Base-by-base conservation (phyloP, 352 stramenopile species). In the Salisapilia sapeloensis region DNA sequence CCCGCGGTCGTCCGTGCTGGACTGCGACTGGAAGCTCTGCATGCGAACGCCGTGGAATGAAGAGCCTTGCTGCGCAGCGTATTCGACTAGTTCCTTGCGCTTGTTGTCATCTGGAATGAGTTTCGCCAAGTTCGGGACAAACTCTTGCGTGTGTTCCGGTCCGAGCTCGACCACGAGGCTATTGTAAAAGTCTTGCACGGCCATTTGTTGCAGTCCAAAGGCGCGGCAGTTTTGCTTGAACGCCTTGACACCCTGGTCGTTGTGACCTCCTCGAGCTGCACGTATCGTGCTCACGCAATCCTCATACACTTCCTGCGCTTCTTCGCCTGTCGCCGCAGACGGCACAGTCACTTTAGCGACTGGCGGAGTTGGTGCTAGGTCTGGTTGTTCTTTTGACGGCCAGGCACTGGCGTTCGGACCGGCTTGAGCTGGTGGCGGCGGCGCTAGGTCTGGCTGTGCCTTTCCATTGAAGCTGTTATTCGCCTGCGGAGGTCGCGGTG, bases 201-300 rank as follows among this genome's bases (percentile, higher is more conserved):
- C 52, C 19, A 80, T 72, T 36, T 77, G 46, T 18, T 64, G 53
- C 3, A 76, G 46, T 0, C 64, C 64, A 33, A 58, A 80, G 25
- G 33, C 25, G 4, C 53, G 47, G 53, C 64, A 80, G 41, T 80
- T 77, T 35, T 67, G 46, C 44, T 77, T 77, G 37, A 81, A 81
- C 4, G 48, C 34, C 38, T 66, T 63, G 6, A 77, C 65, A 11
- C 55, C 60, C 7, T 40, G 35, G 24, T 80, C 64, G 37, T 77
- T 80, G 31, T 53, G 53, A 7, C 60, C 61, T 0, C 60, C 65
- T 9, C 46, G 48, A 0, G 61, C 53, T 2, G 41, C 51, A 32
- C 61, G 54, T 30, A 81, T 79, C 10, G 62, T 75, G 23, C 40
- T 42, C 24, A 83, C 56, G 43, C 66, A 83, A 14, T 33, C 18